These are phyloP conservation scores for Lodderomyces theae DNA, from an alignment of 1,139 yeast genomes.

Conservation along the genomic window DNA sequence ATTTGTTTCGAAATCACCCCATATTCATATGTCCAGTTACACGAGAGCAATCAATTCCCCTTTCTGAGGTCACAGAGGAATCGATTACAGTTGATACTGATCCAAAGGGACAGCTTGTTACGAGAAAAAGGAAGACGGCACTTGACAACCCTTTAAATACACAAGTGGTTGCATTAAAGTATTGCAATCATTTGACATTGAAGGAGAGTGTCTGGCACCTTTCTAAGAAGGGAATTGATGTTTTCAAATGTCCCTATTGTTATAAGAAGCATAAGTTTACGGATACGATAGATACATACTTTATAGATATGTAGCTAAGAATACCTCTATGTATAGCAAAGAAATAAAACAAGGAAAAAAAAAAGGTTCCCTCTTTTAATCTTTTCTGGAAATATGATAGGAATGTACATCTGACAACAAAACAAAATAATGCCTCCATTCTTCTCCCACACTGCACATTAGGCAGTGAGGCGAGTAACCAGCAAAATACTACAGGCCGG, in stretches of 20 bases:
- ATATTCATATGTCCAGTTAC: conserved; percentile 90
- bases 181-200: conserved; percentile 45
- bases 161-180: conserved; percentile 45
- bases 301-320: conserved; percentile 36
- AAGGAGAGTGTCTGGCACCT: conserved; percentile 48
- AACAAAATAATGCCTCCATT: no score
- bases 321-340: no score
- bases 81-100: conserved; percentile 8
- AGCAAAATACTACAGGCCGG: no score
- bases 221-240: conserved; percentile 40
- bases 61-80: conserved; percentile 21
- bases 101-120: not conserved
- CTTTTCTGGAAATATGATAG: no score
- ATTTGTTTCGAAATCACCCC: conserved; percentile 64
- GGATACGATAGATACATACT: conserved; percentile 44
- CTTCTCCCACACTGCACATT: no score
- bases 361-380: no score
- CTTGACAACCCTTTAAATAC: conserved; percentile 19
- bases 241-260: conserved; percentile 49
- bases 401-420: no score
- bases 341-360: no score
- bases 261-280: conserved; percentile 44
- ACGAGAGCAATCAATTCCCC: conserved; percentile 64
- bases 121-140: conserved; percentile 20
- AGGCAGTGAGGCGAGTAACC: no score